Evolutionary conservation across 129 eudicot species (phyloP).

Genomic region (Helianthus annuus): DNA sequence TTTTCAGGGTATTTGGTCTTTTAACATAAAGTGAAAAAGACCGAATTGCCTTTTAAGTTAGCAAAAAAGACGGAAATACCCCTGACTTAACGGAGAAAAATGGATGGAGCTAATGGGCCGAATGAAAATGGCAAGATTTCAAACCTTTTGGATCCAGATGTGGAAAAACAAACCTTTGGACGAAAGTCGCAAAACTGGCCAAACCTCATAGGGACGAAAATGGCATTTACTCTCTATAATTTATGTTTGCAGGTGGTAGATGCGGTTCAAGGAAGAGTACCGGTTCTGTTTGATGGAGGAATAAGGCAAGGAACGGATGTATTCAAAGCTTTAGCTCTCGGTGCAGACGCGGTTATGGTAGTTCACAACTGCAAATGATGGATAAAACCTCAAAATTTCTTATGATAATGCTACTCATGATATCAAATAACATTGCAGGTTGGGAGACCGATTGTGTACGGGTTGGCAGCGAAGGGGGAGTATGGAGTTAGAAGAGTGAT

Average conservation of each 20-base stretch:
- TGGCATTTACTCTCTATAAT: neutral
- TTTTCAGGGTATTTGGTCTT: too few species aligned
- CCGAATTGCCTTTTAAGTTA: too few species aligned
- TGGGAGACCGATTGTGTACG: constrained; percentile 64
- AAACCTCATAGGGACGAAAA: too few species aligned
- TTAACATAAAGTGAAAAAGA: too few species aligned
- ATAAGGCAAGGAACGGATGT: constrained; percentile 85
- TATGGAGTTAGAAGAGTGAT: constrained; percentile 56
- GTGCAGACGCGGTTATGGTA: constrained; percentile 85
- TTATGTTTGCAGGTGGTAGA: constrained; percentile 49
- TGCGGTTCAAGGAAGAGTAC: constrained; percentile 66
- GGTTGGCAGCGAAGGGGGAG: constrained; percentile 73
- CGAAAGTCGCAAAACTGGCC: too few species aligned
- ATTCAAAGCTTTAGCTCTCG: constrained; percentile 90
- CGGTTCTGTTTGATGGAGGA: constrained; percentile 81
- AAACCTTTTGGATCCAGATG: too few species aligned
- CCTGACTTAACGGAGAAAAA: too few species aligned
- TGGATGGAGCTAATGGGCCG: too few species aligned
- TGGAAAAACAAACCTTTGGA: too few species aligned
- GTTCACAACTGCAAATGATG: constrained; percentile 1
- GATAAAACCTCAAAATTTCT: neutral
- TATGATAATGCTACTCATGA: neutral
- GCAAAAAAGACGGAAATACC: too few species aligned
- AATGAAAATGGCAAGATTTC: too few species aligned
- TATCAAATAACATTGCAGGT: constrained; percentile 41